phyloP scores from a whole-genome alignment of 257 asterid species.

The Apocynum venetum region DNA sequence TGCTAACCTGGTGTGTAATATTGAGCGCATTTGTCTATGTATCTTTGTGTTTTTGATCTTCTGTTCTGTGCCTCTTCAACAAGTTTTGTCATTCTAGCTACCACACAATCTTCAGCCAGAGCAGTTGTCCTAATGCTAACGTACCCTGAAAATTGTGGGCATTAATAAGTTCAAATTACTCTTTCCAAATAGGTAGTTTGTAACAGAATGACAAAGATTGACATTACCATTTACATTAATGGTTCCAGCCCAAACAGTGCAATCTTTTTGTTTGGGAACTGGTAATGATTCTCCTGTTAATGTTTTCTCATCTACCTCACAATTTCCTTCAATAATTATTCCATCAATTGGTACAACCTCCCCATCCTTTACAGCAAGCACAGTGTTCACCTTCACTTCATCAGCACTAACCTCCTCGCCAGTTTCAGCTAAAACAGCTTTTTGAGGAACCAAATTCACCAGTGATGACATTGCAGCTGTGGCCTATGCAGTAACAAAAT shows the following conservation, averaged over 20 bases:
- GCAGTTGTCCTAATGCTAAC: slow-evolving; percentile 55
- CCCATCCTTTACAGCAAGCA: slow-evolving; percentile 78
- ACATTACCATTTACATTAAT: slow-evolving; percentile 67
- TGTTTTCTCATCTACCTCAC: slow-evolving; percentile 81
- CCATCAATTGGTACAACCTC: slow-evolving; percentile 82
- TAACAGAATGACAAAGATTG: not conserved
- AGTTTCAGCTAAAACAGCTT: slow-evolving; percentile 67
- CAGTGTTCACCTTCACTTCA: slow-evolving; percentile 54
- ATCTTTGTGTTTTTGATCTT: slow-evolving; percentile 65
- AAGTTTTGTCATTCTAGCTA: slow-evolving; percentile 77
- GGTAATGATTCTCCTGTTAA: slow-evolving; percentile 92
- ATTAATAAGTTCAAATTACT: not conserved
- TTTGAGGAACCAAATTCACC: slow-evolving; percentile 68
- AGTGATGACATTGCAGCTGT: slow-evolving; percentile 68
- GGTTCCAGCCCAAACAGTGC: slow-evolving; percentile 81
- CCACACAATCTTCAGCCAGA: slow-evolving; percentile 70
- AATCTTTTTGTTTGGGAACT: slow-evolving; percentile 62
- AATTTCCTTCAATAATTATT: slow-evolving; percentile 60
- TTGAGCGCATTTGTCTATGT: slow-evolving; percentile 75
- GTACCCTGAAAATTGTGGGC: slow-evolving; percentile 42
- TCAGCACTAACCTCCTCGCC: slow-evolving; percentile 68
- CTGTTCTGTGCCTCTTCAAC: slow-evolving; percentile 89
- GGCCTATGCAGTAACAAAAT: slow-evolving; percentile 30
- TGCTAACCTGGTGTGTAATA: slow-evolving; percentile 81
- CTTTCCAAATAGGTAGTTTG: too few relatives aligned